These are phyloP conservation scores for Sideroxylon spinosum DNA, from an alignment of 179 eudicot genomes.

Conservation along the genomic window DNA sequence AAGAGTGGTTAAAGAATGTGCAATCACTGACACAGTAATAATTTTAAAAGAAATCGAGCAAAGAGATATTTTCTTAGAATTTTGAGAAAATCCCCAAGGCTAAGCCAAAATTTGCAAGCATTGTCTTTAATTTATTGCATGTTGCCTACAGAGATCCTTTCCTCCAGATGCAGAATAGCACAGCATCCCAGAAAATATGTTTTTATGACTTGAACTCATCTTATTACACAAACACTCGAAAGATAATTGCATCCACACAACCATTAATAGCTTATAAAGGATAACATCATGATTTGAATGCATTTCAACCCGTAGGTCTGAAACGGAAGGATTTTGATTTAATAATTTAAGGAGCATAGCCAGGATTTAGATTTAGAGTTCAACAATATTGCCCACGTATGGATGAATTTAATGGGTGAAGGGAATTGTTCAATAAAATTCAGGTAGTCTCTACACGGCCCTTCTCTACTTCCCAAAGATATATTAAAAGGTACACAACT, in stretches of 20 bases:
- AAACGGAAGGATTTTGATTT: neutral
- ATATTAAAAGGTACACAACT: neutral
- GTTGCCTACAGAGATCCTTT: neutral
- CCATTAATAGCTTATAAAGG: neutral
- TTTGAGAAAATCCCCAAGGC: neutral
- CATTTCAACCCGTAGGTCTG: neutral
- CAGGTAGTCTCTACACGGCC: neutral
- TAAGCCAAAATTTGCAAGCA: neutral
- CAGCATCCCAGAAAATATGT: neutral
- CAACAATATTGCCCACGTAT: neutral
- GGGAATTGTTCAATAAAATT: too few relatives aligned
- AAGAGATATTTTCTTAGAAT: neutral
- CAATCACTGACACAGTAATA: neutral
- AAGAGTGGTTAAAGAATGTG: neutral
- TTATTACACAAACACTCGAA: neutral
- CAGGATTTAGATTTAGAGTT: neutral
- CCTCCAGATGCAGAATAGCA: neutral
- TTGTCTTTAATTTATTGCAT: neutral
- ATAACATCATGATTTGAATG: neutral
- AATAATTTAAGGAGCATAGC: neutral
- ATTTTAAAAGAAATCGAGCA: neutral
- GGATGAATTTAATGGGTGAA: neutral
- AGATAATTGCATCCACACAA: neutral
- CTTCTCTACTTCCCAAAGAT: neutral
- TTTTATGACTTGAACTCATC: neutral